Evolutionary conservation across 768 basidiomycete genomes (phyloP).

Genomic region (Lentinula edodes): DNA sequence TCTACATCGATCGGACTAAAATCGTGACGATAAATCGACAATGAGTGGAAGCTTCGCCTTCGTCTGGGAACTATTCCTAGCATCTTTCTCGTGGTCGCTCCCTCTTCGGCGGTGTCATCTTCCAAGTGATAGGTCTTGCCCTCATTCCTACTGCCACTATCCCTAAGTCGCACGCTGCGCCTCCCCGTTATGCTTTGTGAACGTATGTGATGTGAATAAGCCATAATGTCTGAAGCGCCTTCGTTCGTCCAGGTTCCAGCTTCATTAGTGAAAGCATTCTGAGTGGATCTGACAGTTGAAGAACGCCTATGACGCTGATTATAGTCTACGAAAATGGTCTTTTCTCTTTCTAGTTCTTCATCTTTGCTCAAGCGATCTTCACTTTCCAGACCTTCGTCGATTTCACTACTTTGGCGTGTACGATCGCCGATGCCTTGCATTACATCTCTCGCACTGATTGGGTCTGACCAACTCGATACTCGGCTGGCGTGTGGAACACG

Average conservation of each 20-base stretch:
- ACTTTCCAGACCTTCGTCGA: constrained; percentile 22
- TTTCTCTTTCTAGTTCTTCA: constrained; percentile 19
- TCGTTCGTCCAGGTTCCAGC: not conserved
- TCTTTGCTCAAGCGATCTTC: constrained; percentile 19
- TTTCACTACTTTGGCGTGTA: constrained; percentile 7
- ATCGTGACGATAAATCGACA: not conserved
- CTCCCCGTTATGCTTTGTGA: not conserved
- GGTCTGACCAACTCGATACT: constrained; percentile 53
- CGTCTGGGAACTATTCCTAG: constrained; percentile 24
- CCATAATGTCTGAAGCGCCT: not conserved
- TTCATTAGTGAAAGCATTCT: not conserved
- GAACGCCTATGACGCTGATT: constrained; percentile 17
- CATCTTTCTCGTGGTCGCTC: constrained; percentile 17
- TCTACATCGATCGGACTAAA: not conserved
- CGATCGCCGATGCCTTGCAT: not conserved
- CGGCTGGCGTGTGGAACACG: constrained; percentile 25
- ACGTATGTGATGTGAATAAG: not conserved
- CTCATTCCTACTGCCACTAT: not conserved
- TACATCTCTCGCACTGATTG: constrained; percentile 34
- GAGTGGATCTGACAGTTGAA: not conserved
- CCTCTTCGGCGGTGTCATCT: not conserved
- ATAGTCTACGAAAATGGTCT: constrained; percentile 15
- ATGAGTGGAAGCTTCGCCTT: constrained; percentile 19
- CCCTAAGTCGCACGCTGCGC: not conserved
- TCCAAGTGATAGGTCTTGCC: not conserved